Evolutionary conservation across 139 green algal genomes (phyloP).

Genomic region (Protoeuglena noctilucae): DNA sequence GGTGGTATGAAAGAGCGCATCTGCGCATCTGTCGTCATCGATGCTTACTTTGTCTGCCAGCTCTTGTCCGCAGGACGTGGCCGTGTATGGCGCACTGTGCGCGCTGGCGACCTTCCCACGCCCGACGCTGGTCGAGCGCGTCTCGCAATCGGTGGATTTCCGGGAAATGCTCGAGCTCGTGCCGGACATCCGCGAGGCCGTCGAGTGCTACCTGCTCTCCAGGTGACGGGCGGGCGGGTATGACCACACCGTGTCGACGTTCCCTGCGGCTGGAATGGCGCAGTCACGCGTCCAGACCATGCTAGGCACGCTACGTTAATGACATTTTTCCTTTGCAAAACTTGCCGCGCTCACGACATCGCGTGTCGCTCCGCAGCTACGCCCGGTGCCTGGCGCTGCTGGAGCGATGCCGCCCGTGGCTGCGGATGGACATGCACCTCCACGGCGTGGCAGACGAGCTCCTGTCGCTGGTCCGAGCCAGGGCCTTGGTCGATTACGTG

Average conservation of each 20-base stretch:
- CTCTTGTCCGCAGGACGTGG: slow-evolving; percentile 71
- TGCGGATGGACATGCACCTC: no score
- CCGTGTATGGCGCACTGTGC: slow-evolving; percentile 68
- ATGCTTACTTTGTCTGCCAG: no score
- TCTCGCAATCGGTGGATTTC: slow-evolving; percentile 71
- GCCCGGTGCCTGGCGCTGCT: slow-evolving; percentile 47
- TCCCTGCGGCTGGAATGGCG: slow-evolving; percentile 44
- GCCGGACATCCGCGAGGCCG: slow-evolving; percentile 65
- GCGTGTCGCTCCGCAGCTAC: slow-evolving; percentile 34
- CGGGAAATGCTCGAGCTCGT: slow-evolving; percentile 74
- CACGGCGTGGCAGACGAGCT: no score
- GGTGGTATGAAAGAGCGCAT: no score
- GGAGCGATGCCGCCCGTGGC: slow-evolving; percentile 6
- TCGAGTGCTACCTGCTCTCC: slow-evolving; percentile 66
- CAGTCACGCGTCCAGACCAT: slow-evolving; percentile 24
- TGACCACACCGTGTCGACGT: slow-evolving; percentile 43
- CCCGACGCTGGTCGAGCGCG: slow-evolving; percentile 35
- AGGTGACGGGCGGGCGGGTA: no score
- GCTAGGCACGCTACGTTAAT: slow-evolving; percentile 26
- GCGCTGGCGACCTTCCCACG: slow-evolving; percentile 73
- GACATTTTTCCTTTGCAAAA: slow-evolving; percentile 20
- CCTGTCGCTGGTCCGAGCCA: slow-evolving; percentile 30
- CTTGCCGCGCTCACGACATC: neutral
- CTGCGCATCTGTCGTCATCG: no score
- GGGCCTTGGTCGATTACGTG: slow-evolving; percentile 72